phyloP scores from a whole-genome alignment of 1,284 basidiomycete genomes.

The Puccinia polysora region DNA sequence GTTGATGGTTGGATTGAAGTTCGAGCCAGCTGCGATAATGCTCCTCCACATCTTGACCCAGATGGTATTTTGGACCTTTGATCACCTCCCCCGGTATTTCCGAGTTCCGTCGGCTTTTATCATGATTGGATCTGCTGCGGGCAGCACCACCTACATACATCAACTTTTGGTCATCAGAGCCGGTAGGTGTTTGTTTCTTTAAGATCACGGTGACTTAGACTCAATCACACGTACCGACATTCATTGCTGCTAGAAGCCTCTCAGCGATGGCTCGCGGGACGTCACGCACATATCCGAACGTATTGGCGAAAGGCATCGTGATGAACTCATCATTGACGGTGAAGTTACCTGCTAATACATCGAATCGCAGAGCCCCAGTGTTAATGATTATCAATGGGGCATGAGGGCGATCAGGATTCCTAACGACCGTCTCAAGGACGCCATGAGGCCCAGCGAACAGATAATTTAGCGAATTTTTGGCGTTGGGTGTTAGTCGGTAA shows the following conservation, averaged over 20 bases:
- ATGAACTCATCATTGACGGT: conserved; percentile 54
- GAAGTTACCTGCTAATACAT: conserved; percentile 50
- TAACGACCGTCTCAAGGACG: conserved; percentile 46
- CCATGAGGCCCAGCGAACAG: conserved; percentile 45
- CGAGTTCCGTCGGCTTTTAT: conserved; percentile 1
- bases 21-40: conserved; percentile 18
- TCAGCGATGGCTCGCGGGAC: conserved; percentile 45
- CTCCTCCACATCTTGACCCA: conserved; percentile 26
- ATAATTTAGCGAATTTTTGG: conserved; percentile 46
- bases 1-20: conserved; percentile 1
- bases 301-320: conserved; percentile 60
- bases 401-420: conserved; percentile 37
- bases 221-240: conserved; percentile 42
- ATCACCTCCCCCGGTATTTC: neutral
- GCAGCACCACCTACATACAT: conserved; percentile 13
- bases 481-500: conserved; percentile 21
- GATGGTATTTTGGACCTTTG: conserved; percentile 29
- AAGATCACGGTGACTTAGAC: neutral
- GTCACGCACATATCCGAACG: conserved; percentile 58
- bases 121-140: neutral
- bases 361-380: conserved; percentile 49
- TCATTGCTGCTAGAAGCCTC: conserved; percentile 46
- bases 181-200: conserved; percentile 4
- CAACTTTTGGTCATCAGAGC: too few species aligned
- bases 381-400: conserved; percentile 47